Percentiles rank a stretch among this genome's conserved stretches.
phyloP scores from a whole-genome alignment of 2,329 filamentous ascomycete genomes.

The Ceratocystis ficicola region DNA sequence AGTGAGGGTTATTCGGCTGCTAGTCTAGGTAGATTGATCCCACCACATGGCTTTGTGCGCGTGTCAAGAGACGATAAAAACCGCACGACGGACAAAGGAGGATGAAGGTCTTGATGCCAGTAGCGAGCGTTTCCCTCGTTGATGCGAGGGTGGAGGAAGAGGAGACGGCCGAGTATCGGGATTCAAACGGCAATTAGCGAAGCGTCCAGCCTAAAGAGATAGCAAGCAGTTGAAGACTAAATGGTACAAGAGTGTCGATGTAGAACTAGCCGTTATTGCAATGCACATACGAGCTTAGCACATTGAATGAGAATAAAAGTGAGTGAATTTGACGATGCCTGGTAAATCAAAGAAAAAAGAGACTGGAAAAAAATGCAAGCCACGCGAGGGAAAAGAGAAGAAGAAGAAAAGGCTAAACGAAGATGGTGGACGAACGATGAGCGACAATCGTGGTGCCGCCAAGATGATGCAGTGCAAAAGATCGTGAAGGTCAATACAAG shows the following conservation, averaged over 20 bases:
- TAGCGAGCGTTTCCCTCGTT: neutral
- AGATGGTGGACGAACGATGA: neutral
- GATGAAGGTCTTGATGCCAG: neutral
- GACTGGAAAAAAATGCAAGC: neutral
- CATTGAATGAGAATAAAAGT: neutral
- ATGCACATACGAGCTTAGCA: neutral
- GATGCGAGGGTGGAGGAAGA: too few species aligned
- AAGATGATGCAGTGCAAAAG: neutral
- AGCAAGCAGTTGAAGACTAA: neutral
- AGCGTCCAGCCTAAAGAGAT: neutral
- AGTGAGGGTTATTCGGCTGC: too few species aligned
- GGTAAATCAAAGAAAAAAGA: neutral
- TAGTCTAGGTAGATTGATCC: too few species aligned
- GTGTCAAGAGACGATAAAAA: too few species aligned
- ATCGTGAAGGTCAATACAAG: neutral
- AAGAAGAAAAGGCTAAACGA: neutral
- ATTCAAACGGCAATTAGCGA: neutral
- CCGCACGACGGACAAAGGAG: neutral
- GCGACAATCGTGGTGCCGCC: too few species aligned
- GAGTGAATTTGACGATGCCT: neutral
- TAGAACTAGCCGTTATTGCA: neutral
- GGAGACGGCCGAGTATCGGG: too few species aligned
- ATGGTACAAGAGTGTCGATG: neutral
- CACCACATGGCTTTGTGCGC: too few species aligned
- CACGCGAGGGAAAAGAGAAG: neutral